phyloP scores from a whole-genome alignment of 1,139 yeast species.

The Scheffersomyces titani region DNA sequence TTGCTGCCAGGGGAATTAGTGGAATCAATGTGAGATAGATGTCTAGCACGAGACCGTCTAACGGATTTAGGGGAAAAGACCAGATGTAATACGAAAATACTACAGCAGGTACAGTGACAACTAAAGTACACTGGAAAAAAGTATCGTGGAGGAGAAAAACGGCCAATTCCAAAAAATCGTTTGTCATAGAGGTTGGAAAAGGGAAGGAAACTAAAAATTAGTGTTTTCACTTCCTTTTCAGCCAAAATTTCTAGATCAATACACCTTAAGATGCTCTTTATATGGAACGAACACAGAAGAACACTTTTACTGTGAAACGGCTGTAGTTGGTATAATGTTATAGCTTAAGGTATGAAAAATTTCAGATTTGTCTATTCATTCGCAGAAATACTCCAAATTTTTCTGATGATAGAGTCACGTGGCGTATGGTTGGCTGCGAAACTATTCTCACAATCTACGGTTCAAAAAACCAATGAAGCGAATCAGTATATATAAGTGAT shows the following conservation, averaged over 20 bases:
- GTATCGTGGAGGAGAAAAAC: background rate
- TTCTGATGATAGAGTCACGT: background rate
- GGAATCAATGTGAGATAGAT: background rate
- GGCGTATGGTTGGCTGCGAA: background rate
- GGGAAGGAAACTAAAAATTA: background rate
- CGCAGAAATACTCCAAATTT: background rate
- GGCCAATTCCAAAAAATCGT: background rate
- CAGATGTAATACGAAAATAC: background rate
- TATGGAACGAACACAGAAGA: background rate
- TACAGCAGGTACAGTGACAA: background rate
- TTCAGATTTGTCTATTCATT: background rate
- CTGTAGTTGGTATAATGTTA: background rate
- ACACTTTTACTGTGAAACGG: background rate
- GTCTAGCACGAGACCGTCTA: background rate
- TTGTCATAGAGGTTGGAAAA: background rate
- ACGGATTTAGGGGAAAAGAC: background rate
- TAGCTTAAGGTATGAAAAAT: background rate
- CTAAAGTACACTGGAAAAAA: background rate
- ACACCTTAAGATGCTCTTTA: background rate
- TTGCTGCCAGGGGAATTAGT: background rate
- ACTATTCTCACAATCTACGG: background rate
- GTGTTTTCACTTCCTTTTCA: background rate
- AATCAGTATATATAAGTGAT: no score
- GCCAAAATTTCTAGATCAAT: no score
- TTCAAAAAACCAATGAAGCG: background rate